Conservation (phyloP, 2,329 filamentous ascomycete species). For the Helotiales sp. region DNA sequence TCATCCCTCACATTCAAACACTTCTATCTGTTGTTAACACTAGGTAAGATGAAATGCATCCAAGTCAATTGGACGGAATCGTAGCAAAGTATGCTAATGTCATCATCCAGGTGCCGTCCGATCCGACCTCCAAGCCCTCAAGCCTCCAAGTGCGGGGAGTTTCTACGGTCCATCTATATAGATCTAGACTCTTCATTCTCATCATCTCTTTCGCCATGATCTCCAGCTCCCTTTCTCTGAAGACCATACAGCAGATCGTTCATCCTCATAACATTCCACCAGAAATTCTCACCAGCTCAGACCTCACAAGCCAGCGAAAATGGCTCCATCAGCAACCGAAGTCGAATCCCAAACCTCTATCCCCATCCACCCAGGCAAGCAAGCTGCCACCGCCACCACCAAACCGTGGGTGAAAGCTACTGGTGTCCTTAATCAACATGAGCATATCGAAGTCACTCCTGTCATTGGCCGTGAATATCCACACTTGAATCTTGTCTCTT, state of each 20-base stretch:
- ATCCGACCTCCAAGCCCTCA: too few species aligned
- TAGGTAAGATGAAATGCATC: background rate
- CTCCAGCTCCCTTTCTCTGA: conserved; percentile 17
- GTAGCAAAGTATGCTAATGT: background rate
- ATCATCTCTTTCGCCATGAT: conserved; percentile 6
- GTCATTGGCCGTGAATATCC: conserved; percentile 49
- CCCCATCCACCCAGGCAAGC: conserved; percentile 10
- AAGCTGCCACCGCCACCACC: background rate
- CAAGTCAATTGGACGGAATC: background rate
- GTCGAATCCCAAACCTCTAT: conserved; percentile 11
- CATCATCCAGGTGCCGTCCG: background rate
- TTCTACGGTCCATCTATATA: background rate
- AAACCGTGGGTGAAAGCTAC: conserved; percentile 30
- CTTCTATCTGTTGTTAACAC: background rate
- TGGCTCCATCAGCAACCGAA: conserved; percentile 22
- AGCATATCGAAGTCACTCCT: conserved; percentile 43
- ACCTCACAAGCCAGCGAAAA: conserved; percentile 2
- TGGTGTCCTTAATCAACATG: conserved; percentile 31
- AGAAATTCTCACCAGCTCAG: background rate
- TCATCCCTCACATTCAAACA: background rate
- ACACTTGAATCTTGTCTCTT: conserved; percentile 43
- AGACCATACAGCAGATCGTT: conserved; percentile 9
- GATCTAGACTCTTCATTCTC: background rate
- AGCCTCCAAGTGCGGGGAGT: too few species aligned
- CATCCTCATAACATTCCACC: conserved; percentile 3